A percentile compares a stretch with the other conserved stretches of the same genome.
These are phyloP conservation scores for Fusarium foetens DNA, from an alignment of 2,329 filamentous ascomycete species.

Conservation along the genomic window DNA sequence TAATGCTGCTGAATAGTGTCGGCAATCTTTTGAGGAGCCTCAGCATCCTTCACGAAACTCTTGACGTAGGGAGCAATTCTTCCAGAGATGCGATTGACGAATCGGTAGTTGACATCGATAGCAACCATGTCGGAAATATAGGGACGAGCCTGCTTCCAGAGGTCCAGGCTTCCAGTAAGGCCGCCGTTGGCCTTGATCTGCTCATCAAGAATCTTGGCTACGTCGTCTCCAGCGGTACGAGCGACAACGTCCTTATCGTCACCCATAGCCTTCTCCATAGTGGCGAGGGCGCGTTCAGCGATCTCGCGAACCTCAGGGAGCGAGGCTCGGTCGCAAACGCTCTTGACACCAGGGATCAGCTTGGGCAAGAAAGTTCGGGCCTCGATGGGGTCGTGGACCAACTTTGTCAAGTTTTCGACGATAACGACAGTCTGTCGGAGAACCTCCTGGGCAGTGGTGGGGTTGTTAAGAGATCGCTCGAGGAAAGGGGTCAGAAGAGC, in stretches of 20 bases:
- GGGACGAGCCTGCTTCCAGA: constrained; percentile 73
- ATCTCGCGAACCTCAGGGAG: constrained; percentile 95
- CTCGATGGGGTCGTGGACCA: constrained; percentile 95
- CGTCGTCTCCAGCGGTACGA: constrained; percentile 76
- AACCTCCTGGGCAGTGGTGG: constrained; percentile 91
- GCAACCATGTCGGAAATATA: constrained; percentile 88
- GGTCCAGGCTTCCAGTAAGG: constrained; percentile 66
- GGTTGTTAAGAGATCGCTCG: constrained; percentile 92
- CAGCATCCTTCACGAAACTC: constrained; percentile 71
- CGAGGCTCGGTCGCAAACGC: constrained; percentile 86
- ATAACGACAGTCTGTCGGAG: constrained; percentile 96
- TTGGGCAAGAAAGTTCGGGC: constrained; percentile 95
- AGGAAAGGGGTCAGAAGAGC: constrained; percentile 94
- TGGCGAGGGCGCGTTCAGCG: constrained; percentile 80
- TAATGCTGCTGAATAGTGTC: constrained; percentile 81
- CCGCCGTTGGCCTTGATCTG: constrained; percentile 78
- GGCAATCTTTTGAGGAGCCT: constrained; percentile 71
- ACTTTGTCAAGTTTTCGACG: constrained; percentile 96
- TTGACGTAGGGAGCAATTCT: constrained; percentile 81
- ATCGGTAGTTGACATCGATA: constrained; percentile 86
- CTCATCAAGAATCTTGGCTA: constrained; percentile 77
- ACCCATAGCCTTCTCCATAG: constrained; percentile 94
- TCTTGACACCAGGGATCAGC: constrained; percentile 91
- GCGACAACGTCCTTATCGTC: constrained; percentile 73
- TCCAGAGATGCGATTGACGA: constrained; percentile 75